Percentiles rank a stretch among this genome's conserved stretches.
These are phyloP conservation scores for Scutellaria barbata DNA, from an alignment of 257 asterid genomes.

Conservation along the genomic window DNA sequence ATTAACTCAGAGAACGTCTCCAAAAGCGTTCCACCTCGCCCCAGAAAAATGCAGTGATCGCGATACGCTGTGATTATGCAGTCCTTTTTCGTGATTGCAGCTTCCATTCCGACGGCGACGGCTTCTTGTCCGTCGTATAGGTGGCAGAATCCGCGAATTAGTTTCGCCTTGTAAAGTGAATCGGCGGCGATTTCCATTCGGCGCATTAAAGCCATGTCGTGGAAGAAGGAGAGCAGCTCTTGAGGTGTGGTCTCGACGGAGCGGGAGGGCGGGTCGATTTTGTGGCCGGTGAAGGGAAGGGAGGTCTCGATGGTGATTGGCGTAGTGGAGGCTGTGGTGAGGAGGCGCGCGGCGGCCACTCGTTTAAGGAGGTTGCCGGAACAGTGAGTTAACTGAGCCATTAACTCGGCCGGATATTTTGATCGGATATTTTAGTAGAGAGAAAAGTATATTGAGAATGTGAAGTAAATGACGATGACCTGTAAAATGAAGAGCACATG, in stretches of 20 bases:
- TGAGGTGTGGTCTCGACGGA: constrained; percentile 66
- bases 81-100: constrained; percentile 77
- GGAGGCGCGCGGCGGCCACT: constrained; percentile 57
- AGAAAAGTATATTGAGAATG: too few relatives aligned
- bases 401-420: constrained; percentile 36
- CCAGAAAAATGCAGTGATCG: constrained; percentile 72
- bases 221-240: constrained; percentile 79
- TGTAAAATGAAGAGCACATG: too few relatives aligned
- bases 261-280: constrained; percentile 88
- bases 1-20: constrained; percentile 79
- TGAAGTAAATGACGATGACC: too few relatives aligned
- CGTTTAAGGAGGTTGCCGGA: constrained; percentile 48
- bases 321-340: constrained; percentile 60
- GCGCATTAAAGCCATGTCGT: constrained; percentile 87
- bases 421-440: too few relatives aligned
- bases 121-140: constrained; percentile 98
- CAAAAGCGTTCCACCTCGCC: constrained; percentile 78
- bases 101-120: constrained; percentile 88
- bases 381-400: constrained; percentile 72
- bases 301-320: constrained; percentile 77
- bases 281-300: constrained; percentile 86
- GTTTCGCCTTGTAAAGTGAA: constrained; percentile 89
- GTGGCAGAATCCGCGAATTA: constrained; percentile 95
- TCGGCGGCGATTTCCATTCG: constrained; percentile 98
- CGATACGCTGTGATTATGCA: constrained; percentile 80